Evolutionary conservation across 192 early-diverging fungal species (phyloP).

Genomic region (Linnemannia exigua): DNA sequence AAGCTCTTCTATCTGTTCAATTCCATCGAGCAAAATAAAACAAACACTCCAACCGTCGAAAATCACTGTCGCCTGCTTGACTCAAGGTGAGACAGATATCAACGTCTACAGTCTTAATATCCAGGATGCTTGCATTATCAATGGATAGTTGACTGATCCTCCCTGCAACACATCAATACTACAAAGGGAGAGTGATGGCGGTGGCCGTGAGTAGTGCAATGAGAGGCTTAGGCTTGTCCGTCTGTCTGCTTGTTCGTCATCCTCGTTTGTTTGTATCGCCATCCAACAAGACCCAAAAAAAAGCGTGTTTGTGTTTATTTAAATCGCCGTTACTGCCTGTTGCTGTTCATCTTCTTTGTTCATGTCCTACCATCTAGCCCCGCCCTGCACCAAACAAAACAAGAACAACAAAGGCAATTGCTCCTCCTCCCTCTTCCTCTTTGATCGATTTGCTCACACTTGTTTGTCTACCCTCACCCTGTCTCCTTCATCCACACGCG

Average conservation of each 20-base stretch:
- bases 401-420: too few species aligned
- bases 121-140: too few species aligned
- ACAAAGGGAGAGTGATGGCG: too few species aligned
- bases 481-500: not conserved
- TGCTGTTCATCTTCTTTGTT: not conserved
- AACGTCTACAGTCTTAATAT: too few species aligned
- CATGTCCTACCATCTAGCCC: not conserved
- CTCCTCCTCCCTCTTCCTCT: not conserved
- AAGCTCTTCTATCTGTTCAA: too few species aligned
- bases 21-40: too few species aligned
- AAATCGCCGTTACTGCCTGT: not conserved
- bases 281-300: too few species aligned
- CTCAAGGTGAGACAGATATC: too few species aligned
- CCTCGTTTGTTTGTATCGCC: not conserved
- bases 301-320: not conserved
- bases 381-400: not conserved
- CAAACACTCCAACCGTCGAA: too few species aligned
- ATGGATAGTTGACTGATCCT: too few species aligned
- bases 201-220: not conserved
- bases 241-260: not conserved
- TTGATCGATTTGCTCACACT: not conserved
- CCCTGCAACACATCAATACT: too few species aligned
- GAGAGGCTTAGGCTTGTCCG: not conserved
- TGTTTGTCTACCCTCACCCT: not conserved
- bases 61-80: too few species aligned